A percentile compares a stretch with the other conserved stretches of the same genome.
Conservation (phyloP, 257 asterid species). For the Gardenia jasminoides region DNA sequence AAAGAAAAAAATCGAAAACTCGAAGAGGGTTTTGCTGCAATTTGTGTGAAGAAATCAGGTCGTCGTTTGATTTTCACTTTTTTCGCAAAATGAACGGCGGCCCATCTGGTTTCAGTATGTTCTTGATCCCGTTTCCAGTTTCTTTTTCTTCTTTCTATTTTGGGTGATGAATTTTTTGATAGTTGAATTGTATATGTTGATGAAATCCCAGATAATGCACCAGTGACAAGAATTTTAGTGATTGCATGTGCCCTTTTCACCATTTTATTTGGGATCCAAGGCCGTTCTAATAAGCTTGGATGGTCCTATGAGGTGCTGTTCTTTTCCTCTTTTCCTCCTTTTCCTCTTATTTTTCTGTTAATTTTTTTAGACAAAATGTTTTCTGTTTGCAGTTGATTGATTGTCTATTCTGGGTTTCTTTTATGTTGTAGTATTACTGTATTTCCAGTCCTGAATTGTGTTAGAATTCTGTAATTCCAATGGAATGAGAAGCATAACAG, state of each 20-base stretch:
- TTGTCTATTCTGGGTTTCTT: background rate
- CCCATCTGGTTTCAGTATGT: conserved; percentile 97
- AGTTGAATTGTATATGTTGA: background rate
- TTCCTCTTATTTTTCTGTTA: background rate
- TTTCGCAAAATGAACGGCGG: conserved; percentile 88
- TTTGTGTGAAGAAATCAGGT: background rate
- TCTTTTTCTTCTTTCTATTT: background rate
- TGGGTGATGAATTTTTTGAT: background rate
- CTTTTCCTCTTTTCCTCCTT: background rate
- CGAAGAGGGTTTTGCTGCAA: background rate
- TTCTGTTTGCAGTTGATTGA: background rate
- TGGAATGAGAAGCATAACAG: background rate
- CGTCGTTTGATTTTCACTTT: conserved; percentile 49
- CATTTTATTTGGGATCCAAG: conserved; percentile 82
- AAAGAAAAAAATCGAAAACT: background rate
- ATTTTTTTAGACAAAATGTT: background rate
- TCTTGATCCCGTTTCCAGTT: conserved; percentile 10
- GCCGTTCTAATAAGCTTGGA: conserved; percentile 62
- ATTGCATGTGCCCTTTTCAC: conserved; percentile 84
- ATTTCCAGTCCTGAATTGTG: background rate
- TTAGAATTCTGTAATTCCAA: background rate
- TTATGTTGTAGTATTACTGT: background rate
- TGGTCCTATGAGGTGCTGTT: conserved; percentile 76
- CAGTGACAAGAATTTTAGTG: conserved; percentile 70
- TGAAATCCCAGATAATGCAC: conserved; percentile 68